Evolutionary conservation across 75 land plant species (phyloP), one percentile per base, ranked within the genome.

Genomic region (Adiantum capillusveneris): DNA sequence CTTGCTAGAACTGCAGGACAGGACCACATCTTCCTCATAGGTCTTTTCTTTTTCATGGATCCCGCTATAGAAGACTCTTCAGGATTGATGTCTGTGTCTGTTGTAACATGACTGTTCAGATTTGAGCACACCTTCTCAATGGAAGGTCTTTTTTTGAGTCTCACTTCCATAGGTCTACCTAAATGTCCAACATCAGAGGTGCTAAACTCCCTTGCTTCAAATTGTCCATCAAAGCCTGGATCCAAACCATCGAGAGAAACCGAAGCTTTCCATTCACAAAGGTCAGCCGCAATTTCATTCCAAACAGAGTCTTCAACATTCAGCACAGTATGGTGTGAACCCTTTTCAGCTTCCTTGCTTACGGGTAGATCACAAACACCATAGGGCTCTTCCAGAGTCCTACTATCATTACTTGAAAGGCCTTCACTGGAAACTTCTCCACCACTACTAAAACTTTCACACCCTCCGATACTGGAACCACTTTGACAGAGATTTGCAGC

Each of bases 1-100:
- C 52, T 75, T 64, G 79, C 70, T 59, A 86, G 54, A 74, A 80
- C 77, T 21, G 60, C 27, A 19, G 97, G 93, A 60, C 79, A 81
- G 0, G 60, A 1, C 42, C 84, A 84, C 6, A 29, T 62, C 56
- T 22, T 31, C 25, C 50, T 42, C 17, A 30, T 34, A 11, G 18
- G 44, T 13, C 41, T 55, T 21, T 51, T 34, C 30, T 29, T 62
- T 31, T 30, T 31, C 7, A 3, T 34, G 37, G 37, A 34, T 9
- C 37, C 37, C 9, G 37, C 37, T 34, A 9, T 34, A 34, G 37
- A 34, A 34, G 37, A 9, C 37, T 34, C 37, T 34, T 9, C 9
- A 3, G 3, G 7, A 34, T 34, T n/a, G n/a, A n/a, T n/a, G n/a
- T n/a, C 37, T 5, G 37, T 9, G 9, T 34, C 37, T 34, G 37